Conservation (phyloP, 345 rosid genomes). For the Camelina laxa region DNA sequence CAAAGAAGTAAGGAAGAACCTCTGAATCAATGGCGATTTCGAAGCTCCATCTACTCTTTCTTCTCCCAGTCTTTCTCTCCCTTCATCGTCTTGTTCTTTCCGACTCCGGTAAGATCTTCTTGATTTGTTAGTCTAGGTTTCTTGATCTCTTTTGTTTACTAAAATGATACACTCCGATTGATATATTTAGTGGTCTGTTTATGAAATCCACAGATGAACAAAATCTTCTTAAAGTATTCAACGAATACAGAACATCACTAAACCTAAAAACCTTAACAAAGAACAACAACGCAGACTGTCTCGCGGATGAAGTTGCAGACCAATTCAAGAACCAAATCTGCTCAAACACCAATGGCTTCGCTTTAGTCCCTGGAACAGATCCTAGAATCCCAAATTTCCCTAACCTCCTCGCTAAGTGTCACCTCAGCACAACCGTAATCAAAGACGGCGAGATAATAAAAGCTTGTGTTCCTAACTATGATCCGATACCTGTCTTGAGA, state of each 20-base stretch:
- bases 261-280: conserved; percentile 59
- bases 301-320: conserved; percentile 72
- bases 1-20: too few species aligned
- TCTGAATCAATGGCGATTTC: conserved; percentile 55
- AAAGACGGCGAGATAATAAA: conserved; percentile 73
- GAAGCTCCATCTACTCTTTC: conserved; percentile 40
- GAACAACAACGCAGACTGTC: conserved; percentile 79
- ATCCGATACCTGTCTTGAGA: background rate
- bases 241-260: conserved; percentile 62
- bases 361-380: conserved; percentile 78
- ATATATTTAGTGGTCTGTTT: background rate
- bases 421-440: conserved; percentile 62
- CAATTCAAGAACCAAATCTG: conserved; percentile 79
- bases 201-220: conserved; percentile 60
- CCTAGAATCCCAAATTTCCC: conserved; percentile 61
- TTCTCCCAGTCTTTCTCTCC: conserved; percentile 47
- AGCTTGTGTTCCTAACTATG: conserved; percentile 76
- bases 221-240: conserved; percentile 69
- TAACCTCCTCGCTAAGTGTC: conserved; percentile 57
- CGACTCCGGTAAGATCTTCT: conserved; percentile 37
- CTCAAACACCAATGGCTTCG: conserved; percentile 71
- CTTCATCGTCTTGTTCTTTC: conserved; percentile 48
- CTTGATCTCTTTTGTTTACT: background rate
- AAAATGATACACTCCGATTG: background rate
- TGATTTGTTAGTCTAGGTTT: too few species aligned